Evolutionary conservation across 768 basidiomycete genomes (phyloP), one percentile per base, ranked within the genome.

Genomic region (Tylopilus plumbeoviolaceoides): DNA sequence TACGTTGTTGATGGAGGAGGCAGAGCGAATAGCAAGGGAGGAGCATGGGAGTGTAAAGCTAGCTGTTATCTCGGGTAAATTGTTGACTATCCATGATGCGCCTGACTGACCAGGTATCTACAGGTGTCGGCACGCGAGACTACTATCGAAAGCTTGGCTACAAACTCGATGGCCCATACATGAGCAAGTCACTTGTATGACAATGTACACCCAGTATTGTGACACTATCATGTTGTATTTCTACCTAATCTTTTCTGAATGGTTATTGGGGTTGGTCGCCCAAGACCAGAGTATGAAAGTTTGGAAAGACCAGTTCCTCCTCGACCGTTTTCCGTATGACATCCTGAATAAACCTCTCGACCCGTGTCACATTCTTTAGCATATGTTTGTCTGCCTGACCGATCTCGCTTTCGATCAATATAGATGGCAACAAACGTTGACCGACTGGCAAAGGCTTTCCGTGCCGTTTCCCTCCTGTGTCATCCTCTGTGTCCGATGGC

Each of bases 1-100:
- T 12, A 97, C 94, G 28, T 69, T 98, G 56, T 73, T 99, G 56
- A 99, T 99, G 97, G 97, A 99, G 67, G 97, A 99, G 73, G 97
- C 97, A 9, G 97, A 98, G 70, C 81, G 95, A 62, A 98, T 99
- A 75, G 94, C 97, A 23, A 76, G 87, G 59, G 95, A 98, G 63
- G 97, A 99, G 67, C 97, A 99, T 63, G 95, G 91, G 18, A 98
- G 93, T 68, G 76, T 88, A 56, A 95, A 98, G 72, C 72, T 99
- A 31, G 97, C 89, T n/a, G 95, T 99, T 54, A 99, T 99, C 59
- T 95, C 94, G 36, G 94, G 91, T 83, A 58, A 63, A 84, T 61
- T 39, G n/a, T 38, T 14, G 27, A 31, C 51, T 57, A 5, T 43
- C 36, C 51, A 15, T 33, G 15, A 30, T 18, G 35, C 14, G 28